phyloP scores from a whole-genome alignment of 2,329 filamentous ascomycete species.

The Penicillium sp. region DNA sequence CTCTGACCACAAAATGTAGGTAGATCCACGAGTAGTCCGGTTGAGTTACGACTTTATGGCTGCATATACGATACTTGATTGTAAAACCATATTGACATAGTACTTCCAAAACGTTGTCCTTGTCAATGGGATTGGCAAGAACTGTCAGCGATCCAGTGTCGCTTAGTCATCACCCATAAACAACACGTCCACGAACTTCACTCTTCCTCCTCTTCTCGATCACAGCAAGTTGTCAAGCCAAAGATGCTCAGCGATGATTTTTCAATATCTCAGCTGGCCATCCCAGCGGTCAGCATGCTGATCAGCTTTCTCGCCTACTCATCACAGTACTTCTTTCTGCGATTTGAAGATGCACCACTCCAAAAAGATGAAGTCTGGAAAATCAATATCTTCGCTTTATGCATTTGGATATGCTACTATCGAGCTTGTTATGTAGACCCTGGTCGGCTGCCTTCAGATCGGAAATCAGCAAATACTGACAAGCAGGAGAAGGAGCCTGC shows the following conservation, averaged over 20 bases:
- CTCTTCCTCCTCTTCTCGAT: background rate
- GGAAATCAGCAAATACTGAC: slow-evolving; percentile 26
- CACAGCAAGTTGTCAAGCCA: slow-evolving; percentile 8
- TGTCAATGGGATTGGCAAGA: too few relatives aligned
- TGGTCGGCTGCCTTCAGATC: slow-evolving; percentile 52
- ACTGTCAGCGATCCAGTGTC: background rate
- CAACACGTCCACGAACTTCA: slow-evolving; percentile 13
- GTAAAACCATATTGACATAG: too few relatives aligned
- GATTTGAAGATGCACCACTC: slow-evolving; percentile 56
- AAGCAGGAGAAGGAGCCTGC: slow-evolving; percentile 21
- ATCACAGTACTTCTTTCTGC: slow-evolving; percentile 58
- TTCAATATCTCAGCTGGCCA: slow-evolving; percentile 45
- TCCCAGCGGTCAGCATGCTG: slow-evolving; percentile 55
- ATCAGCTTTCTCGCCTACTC: slow-evolving; percentile 60
- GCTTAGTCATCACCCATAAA: slow-evolving; percentile 22
- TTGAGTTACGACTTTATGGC: too few relatives aligned
- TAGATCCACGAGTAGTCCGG: too few relatives aligned
- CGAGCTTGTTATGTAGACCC: slow-evolving; percentile 61
- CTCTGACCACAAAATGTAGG: too few relatives aligned
- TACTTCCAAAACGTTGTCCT: too few relatives aligned
- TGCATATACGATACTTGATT: too few relatives aligned
- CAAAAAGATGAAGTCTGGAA: slow-evolving; percentile 49
- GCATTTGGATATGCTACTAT: slow-evolving; percentile 60
- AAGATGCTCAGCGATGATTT: slow-evolving; percentile 28
- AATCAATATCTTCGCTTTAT: slow-evolving; percentile 56